Conservation (phyloP, 768 basidiomycete genomes). For the Mycena capillaripes region DNA sequence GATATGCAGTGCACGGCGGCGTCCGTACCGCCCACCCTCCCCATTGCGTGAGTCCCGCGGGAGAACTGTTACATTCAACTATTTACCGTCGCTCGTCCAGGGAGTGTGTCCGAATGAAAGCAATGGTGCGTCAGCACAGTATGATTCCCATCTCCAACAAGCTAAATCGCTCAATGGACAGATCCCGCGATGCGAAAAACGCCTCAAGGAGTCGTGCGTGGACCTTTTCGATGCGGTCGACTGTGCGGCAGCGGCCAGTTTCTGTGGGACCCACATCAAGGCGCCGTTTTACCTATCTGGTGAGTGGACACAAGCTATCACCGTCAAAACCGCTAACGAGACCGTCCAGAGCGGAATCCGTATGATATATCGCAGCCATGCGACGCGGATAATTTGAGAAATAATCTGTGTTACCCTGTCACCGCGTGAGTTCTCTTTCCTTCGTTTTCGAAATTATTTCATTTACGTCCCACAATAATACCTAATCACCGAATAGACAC, state of each 20-base stretch:
- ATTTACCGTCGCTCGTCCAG: constrained; percentile 26
- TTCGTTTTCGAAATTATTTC: neutral
- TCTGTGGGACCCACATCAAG: constrained; percentile 73
- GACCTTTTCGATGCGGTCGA: constrained; percentile 75
- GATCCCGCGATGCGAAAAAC: constrained; percentile 78
- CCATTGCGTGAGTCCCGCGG: constrained; percentile 47
- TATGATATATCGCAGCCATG: constrained; percentile 70
- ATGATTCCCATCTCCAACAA: too few species aligned
- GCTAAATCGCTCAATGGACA: too few species aligned
- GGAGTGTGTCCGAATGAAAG: constrained; percentile 59
- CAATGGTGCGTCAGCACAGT: too few species aligned
- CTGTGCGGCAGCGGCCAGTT: constrained; percentile 75
- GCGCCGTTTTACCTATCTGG: constrained; percentile 59
- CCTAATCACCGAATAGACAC: too few species aligned
- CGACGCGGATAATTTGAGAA: constrained; percentile 8
- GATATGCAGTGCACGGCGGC: constrained; percentile 61
- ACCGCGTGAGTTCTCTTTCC: constrained; percentile 28
- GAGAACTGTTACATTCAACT: constrained; percentile 5
- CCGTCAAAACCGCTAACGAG: neutral
- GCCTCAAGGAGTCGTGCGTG: constrained; percentile 71
- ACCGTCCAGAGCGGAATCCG: constrained; percentile 56
- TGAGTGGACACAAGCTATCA: constrained; percentile 40
- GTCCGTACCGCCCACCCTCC: constrained; percentile 54
- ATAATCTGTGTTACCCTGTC: constrained; percentile 33
- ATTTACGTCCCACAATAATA: neutral